Percentiles rank a stretch among this genome's conserved stretches.
Evolutionary conservation across 225 moss, liverwort and hornwort species (phyloP).

Genomic region (Sphagnum contortum): DNA sequence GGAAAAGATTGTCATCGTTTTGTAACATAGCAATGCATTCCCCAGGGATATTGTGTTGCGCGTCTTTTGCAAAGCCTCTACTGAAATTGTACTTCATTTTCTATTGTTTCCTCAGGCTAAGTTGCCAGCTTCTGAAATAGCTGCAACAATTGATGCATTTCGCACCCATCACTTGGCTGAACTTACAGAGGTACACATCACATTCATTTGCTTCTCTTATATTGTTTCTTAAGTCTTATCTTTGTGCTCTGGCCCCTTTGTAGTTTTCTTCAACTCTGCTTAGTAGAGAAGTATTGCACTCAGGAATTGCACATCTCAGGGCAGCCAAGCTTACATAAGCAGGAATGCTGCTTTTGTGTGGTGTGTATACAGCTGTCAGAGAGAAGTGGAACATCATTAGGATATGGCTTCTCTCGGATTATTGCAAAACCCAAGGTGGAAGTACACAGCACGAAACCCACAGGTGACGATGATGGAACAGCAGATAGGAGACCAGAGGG

Average conservation of each 20-base stretch:
- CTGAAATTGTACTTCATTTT: background rate
- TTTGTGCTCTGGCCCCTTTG: background rate
- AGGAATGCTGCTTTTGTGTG: no score
- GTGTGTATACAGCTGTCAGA: slow-evolving; percentile 54
- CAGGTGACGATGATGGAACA: slow-evolving; percentile 20
- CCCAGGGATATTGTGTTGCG: no score
- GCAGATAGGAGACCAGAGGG: slow-evolving; percentile 47
- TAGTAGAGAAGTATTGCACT: no score
- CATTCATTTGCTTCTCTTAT: background rate
- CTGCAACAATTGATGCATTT: slow-evolving; percentile 79
- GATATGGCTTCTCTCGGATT: slow-evolving; percentile 76
- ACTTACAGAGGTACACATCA: slow-evolving; percentile 58
- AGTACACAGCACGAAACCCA: slow-evolving; percentile 16
- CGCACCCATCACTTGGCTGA: slow-evolving; percentile 77
- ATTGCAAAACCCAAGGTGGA: slow-evolving; percentile 42
- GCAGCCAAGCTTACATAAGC: no score
- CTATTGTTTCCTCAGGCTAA: slow-evolving; percentile 41
- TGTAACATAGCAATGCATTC: no score
- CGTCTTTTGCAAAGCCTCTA: background rate
- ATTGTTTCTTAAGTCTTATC: background rate
- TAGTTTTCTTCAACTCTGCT: background rate
- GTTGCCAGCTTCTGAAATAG: slow-evolving; percentile 76
- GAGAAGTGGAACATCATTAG: slow-evolving; percentile 72
- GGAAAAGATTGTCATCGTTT: no score
- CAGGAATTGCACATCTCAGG: no score